Conservation (phyloP, 495 filamentous ascomycete genomes). For the Rusavskia elegans region DNA sequence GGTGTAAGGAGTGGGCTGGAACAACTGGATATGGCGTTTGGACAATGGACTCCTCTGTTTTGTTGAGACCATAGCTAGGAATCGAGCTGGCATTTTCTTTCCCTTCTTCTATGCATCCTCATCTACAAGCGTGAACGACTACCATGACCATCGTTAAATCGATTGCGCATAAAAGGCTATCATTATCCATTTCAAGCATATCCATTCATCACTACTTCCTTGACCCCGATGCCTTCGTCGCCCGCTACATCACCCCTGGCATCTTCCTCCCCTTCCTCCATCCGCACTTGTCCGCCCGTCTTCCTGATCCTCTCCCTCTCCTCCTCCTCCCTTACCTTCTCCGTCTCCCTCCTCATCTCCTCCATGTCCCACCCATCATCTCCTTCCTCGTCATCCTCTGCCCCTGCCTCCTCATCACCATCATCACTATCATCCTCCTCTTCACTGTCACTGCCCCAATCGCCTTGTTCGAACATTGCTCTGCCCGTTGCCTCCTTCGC, state of each 20-base stretch:
- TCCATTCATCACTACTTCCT: neutral
- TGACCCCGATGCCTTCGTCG: neutral
- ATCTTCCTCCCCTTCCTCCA: neutral
- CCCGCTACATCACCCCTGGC: neutral
- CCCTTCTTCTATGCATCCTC: too few species aligned
- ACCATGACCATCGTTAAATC: too few species aligned
- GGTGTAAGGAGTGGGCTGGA: too few species aligned
- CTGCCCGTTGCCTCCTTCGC: conserved; percentile 92
- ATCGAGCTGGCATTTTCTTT: too few species aligned
- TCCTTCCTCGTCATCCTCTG: conserved; percentile 23
- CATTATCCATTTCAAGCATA: neutral
- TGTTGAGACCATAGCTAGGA: too few species aligned
- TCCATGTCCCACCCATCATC: conserved; percentile 17
- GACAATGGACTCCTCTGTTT: too few species aligned
- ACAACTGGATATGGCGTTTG: too few species aligned
- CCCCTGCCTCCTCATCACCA: conserved; percentile 55
- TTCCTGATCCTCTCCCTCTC: conserved; percentile 3
- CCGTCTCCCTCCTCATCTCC: conserved; percentile 44
- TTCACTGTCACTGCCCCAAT: conserved; percentile 56
- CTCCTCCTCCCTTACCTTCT: conserved; percentile 13
- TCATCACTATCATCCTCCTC: conserved; percentile 63
- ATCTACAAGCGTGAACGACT: too few species aligned
- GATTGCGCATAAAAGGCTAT: too few species aligned
- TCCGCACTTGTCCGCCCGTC: neutral
- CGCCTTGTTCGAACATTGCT: conserved; percentile 88